phyloP scores from a whole-genome alignment of 2,329 filamentous ascomycete genomes.

The Cercospora sesami region DNA sequence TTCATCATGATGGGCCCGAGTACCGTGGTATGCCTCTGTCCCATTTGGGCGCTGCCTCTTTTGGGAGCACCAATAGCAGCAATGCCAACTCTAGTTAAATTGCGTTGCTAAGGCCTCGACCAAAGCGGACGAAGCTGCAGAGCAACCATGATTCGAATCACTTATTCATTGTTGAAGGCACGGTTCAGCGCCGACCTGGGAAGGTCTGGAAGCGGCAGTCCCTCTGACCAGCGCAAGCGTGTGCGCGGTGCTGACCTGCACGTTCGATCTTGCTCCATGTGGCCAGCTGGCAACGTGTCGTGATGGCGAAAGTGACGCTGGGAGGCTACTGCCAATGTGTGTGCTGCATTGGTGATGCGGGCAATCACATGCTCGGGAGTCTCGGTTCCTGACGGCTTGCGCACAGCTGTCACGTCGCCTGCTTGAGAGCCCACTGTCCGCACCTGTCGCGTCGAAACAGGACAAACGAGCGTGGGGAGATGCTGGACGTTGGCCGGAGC shows the following conservation, averaged over 20 bases:
- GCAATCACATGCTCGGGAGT: background rate
- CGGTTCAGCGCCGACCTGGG: background rate
- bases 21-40: background rate
- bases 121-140: background rate
- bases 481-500: background rate
- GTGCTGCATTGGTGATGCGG: background rate
- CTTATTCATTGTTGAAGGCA: background rate
- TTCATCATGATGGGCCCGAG: background rate
- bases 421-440: background rate
- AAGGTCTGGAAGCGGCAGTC: background rate
- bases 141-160: background rate
- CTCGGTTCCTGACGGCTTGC: background rate
- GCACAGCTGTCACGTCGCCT: slow-evolving; percentile 1
- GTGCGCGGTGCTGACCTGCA: background rate
- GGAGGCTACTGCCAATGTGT: background rate
- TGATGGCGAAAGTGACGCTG: background rate
- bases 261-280: background rate
- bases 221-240: background rate
- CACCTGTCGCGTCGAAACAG: background rate
- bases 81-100: background rate
- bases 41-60: background rate
- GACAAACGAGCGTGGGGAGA: background rate
- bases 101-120: background rate
- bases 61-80: background rate
- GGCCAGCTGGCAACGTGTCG: background rate